Conservation (phyloP, 2,329 filamentous ascomycete genomes). For the Colletotrichum incanum region DNA sequence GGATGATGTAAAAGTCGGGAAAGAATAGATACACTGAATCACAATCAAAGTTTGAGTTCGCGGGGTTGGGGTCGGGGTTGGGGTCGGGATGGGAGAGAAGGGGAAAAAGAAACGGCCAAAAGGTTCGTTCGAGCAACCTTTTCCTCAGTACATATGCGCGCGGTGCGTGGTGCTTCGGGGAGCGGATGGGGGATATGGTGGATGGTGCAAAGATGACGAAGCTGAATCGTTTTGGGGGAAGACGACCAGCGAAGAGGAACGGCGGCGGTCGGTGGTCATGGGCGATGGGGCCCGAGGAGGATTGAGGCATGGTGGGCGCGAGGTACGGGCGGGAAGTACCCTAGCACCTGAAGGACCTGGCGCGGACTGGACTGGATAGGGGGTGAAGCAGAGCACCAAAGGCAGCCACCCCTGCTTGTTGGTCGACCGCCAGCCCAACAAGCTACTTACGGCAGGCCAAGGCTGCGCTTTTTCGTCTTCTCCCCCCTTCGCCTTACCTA, state of each 20-base stretch:
- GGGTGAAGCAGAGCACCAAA: neutral
- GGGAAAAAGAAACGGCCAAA: neutral
- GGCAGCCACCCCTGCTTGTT: conserved; percentile 34
- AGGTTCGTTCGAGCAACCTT: conserved; percentile 10
- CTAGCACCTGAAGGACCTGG: conserved; percentile 17
- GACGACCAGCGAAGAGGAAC: conserved; percentile 11
- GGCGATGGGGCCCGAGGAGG: neutral
- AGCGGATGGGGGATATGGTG: conserved; percentile 6
- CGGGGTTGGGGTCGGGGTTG: neutral
- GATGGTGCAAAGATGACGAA: conserved; percentile 41
- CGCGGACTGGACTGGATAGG: conserved; percentile 19
- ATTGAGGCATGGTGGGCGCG: neutral
- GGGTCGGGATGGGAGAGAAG: neutral
- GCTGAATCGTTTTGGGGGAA: conserved; percentile 23
- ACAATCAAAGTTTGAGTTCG: conserved; percentile 14
- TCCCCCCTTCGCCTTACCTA: conserved; percentile 1
- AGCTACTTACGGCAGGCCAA: conserved; percentile 32
- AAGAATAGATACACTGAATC: conserved; percentile 16
- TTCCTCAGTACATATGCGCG: conserved; percentile 1
- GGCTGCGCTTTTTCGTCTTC: conserved; percentile 1
- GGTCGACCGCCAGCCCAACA: conserved; percentile 37
- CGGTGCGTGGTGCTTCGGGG: neutral
- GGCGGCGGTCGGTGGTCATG: conserved; percentile 21
- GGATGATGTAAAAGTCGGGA: conserved; percentile 1
- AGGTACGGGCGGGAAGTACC: conserved; percentile 9